Evolutionary conservation across 495 filamentous ascomycete species (phyloP), one percentile per base, ranked within the genome.

Genomic region (Penicillium manginii): DNA sequence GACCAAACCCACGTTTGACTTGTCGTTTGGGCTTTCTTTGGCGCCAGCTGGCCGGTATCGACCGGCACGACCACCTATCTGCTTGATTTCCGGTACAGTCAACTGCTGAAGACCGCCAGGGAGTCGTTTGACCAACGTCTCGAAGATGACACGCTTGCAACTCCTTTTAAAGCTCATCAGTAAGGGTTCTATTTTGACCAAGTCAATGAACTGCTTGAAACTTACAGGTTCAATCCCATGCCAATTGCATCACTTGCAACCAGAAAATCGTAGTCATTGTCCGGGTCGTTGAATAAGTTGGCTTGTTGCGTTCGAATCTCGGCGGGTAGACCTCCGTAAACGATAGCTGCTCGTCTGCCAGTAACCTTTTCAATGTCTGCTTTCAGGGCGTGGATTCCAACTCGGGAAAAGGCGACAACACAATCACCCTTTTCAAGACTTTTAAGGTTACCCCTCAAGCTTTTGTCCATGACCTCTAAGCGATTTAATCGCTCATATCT

Each of bases 231-330:
- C 31, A 99, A 75, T 1, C 94, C 94, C 94, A 99, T 99, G 21
- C 94, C 94, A 61, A 99, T 91, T 21, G 94, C 94, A 71, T 99
- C 94, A 63, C 92, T 97, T 15, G 94, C 94, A 23, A 93, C 91
- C 4, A 99, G 79, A 60, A 88, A 92, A 63, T 99, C 92, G 69
- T 97, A 99, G 37, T 96, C 93, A 72, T 91, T 98, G 67, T 94
- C 76, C 0, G 89, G 91, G 61, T 97, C 91, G 64, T 98, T 98
- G 79, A 98, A 98, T 2, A 97, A 81, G 22, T 80, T 82, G 7
- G 94, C 94, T 74, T 99, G 94, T 65, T 92, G 86, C 11, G 90
- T 91, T 55, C 96, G 83, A 45, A 91, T 96, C 71, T 97, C 93
- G 23, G 96, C 94, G 2, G 96, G 96, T 21, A 99, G 74, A 37